Evolutionary conservation across 306 rosid genomes (phyloP), one percentile per base, ranked within the genome.

Genomic region (Glycine soja): DNA sequence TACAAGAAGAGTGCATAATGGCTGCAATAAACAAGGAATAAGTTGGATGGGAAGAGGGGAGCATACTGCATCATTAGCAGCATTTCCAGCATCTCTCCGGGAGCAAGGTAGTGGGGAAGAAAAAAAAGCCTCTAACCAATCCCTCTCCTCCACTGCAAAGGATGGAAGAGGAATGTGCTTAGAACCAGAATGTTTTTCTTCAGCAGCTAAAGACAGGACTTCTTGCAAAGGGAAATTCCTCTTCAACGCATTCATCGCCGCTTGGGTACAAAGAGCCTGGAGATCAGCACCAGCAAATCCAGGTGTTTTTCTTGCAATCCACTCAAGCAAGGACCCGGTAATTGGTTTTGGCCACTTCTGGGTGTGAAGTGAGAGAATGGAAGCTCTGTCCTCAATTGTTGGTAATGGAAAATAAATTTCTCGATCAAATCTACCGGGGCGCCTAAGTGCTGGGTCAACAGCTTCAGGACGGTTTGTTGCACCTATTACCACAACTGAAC

Each of bases 381-480:
- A 88, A 79, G 97, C 98, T 90, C 99, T 87, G 85, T 95, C 99
- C 81, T 93, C 89, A 47, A 79, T 77, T 50, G 98, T 91, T 2
- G 99, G 99, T 82, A 95, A 87, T 12, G 99, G 99, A 86, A 95
- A 95, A 85, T 95, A 95, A 69, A 95, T 93, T 85, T 95, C 99
- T 75, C 98, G 87, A 75, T 95, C 99, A 74, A 95, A 95, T 78
- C 99, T 93, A 85, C 99, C 99, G 30, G 99, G 99, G 72, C 98
- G 88, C 82, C 99, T 86, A 76, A 95, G 88, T 0, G 98, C 99
- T 62, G 98, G 98, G 86, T 95, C 99, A 76, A 95, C 95, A 36
- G 99, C 98, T 40, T 95, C 98, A 42, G 99, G 99, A 75, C 99
- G 99, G 85, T 95, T 95, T 40, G 99, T 95, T 52, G 99, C 99